These are phyloP conservation scores for Cadophora luteo-olivacea DNA, from an alignment of 2,329 filamentous ascomycete species.

Conservation along the genomic window DNA sequence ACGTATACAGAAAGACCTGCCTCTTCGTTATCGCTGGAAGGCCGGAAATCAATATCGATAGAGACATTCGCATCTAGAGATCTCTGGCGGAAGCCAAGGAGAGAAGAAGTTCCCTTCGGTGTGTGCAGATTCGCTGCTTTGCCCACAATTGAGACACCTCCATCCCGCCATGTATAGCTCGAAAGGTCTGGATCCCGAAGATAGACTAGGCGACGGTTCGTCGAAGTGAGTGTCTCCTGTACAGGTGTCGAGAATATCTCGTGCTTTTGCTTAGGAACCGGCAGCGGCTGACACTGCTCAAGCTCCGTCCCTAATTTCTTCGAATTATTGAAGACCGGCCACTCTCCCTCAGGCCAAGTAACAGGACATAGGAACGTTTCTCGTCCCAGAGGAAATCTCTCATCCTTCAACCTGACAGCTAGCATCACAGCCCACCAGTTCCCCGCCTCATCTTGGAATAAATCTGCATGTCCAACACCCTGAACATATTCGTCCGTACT, in stretches of 20 bases:
- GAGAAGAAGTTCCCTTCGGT: background rate
- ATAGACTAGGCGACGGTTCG: background rate
- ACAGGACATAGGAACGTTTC: background rate
- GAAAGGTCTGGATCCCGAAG: background rate
- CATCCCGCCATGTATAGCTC: background rate
- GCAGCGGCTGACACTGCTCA: background rate
- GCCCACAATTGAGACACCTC: background rate
- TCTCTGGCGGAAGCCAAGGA: background rate
- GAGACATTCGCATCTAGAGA: background rate
- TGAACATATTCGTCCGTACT: constrained; percentile 53
- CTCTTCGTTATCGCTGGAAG: background rate
- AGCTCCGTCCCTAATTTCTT: background rate
- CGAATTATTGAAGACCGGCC: background rate
- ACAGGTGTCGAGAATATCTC: background rate
- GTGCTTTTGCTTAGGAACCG: background rate
- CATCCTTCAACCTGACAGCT: constrained; percentile 32
- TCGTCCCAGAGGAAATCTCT: background rate
- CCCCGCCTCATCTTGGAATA: constrained; percentile 57
- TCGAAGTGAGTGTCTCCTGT: background rate
- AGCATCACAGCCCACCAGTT: constrained; percentile 60
- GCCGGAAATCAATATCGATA: background rate
- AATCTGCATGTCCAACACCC: constrained; percentile 60
- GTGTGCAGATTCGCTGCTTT: background rate
- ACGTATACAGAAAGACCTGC: background rate
- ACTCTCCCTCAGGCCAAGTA: background rate